Evolutionary conservation across 208 protist genomes (phyloP).

Genomic region (Borovskyia barvae): DNA sequence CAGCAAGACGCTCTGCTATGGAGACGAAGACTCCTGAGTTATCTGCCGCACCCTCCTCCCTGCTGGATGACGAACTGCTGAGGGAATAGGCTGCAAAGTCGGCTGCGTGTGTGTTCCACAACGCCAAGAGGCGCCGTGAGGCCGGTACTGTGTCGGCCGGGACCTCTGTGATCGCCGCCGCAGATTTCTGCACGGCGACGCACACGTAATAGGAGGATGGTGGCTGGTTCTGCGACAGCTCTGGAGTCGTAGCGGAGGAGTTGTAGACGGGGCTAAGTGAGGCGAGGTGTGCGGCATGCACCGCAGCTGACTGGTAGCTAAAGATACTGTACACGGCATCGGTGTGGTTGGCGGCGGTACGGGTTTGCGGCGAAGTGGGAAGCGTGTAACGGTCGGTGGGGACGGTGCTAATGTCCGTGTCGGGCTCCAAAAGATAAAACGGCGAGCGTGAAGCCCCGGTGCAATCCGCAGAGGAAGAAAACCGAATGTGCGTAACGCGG

Average conservation of each 20-base stretch:
- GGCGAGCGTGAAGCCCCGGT: constrained; percentile 22
- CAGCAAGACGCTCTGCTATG: constrained; percentile 17
- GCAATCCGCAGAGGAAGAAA: constrained; percentile 53
- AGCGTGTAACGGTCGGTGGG: constrained; percentile 18
- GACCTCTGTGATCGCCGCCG: not conserved
- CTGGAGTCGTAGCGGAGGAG: not conserved
- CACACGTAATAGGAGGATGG: constrained; percentile 63
- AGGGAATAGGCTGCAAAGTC: not conserved
- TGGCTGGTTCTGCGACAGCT: constrained; percentile 15
- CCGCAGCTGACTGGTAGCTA: constrained; percentile 42
- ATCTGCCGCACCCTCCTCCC: not conserved
- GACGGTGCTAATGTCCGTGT: constrained; percentile 14
- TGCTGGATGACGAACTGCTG: not conserved
- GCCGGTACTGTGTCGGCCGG: constrained; percentile 1
- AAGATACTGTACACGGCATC: constrained; percentile 25
- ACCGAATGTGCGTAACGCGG: constrained; percentile 34
- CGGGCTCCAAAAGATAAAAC: constrained; percentile 31
- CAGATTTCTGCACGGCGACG: constrained; percentile 41
- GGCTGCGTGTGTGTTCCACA: constrained; percentile 14
- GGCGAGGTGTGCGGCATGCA: constrained; percentile 17
- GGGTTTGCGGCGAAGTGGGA: not conserved
- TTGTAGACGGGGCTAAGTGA: constrained; percentile 32
- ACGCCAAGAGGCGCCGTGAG: constrained; percentile 14
- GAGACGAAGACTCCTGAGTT: constrained; percentile 1
- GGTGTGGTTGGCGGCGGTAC: not conserved